Conservation (phyloP, 1,284 basidiomycete species). For the Leccinum pseudoinsigne region DNA sequence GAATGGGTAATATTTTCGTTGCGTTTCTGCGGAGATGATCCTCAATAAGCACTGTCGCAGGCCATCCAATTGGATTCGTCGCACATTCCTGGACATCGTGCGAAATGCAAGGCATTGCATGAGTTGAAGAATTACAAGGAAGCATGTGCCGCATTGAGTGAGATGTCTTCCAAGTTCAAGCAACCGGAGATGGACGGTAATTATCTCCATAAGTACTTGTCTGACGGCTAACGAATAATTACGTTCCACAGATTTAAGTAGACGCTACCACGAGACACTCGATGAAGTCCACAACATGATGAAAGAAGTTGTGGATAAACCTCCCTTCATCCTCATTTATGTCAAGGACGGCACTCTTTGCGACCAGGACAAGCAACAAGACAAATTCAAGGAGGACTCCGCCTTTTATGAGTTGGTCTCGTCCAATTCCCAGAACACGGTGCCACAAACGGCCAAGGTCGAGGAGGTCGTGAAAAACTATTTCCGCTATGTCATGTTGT, state of each 20-base stretch:
- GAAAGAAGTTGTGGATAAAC: neutral
- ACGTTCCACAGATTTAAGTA: constrained; percentile 1
- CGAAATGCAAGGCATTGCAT: constrained; percentile 5
- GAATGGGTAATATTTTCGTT: constrained; percentile 5
- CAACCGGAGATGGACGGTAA: constrained; percentile 7
- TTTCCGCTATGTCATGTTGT: constrained; percentile 24
- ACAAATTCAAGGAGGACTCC: constrained; percentile 3
- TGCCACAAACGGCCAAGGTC: neutral
- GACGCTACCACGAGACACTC: neutral
- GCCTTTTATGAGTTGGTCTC: constrained; percentile 13
- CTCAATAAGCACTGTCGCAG: neutral
- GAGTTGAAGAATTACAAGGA: neutral
- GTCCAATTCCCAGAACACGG: neutral
- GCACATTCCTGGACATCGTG: constrained; percentile 9
- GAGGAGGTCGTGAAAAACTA: constrained; percentile 10
- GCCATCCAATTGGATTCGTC: constrained; percentile 9
- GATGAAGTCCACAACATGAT: neutral
- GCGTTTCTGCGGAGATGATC: neutral
- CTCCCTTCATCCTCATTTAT: constrained; percentile 16
- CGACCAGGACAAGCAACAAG: constrained; percentile 1
- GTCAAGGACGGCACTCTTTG: constrained; percentile 10
- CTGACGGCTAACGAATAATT: neutral
- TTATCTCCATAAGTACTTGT: neutral
- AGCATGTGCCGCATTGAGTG: neutral
- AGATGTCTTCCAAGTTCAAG: neutral